Evolutionary conservation across 1,139 yeast genomes (phyloP), one percentile per base, ranked within the genome.

Genomic region (Kurtzmaniella quercitrusa): DNA sequence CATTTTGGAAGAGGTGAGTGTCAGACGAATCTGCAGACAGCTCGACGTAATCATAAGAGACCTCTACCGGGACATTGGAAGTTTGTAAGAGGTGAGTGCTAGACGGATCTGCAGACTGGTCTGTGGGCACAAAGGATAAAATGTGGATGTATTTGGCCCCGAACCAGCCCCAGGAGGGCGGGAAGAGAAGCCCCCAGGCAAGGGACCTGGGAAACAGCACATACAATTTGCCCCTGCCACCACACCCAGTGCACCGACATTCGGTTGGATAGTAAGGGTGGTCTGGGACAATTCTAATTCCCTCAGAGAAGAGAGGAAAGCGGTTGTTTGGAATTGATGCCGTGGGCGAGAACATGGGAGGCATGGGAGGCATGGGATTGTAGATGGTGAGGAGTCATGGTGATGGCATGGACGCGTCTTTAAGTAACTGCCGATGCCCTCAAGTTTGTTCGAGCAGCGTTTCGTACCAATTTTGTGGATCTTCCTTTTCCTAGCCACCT

Each of bases 151-250:
- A 21, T 21, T 8, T 21, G 23, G 23, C 23, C 8, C 23, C 23
- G 23, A 21, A 4, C 37, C 37, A 43, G 1, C 57, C 2, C 68
- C 68, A 64, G 2, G 57, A 10, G 0, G 52, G 38, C 3, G 70
- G 70, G 21, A 56, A 45, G 2, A 57, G 2, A 0, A 56, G 12
- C 0, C 68, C 68, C 44, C 49, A 46, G 31, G 51, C 37, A 15
- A 61, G 40, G 3, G 47, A 44, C 1, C 33, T 34, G 27, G n/a
- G n/a, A 8, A 36, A 7, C 38, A 10, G 17, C 2, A 3, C 24
- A 18, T 14, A n/a, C 16, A 39, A 38, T 3, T 36, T 31, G 11
- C 29, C 38, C 29, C 41, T 50, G n/a, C 34, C 31, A 37, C 40
- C 42, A 43, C 64, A 60, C 4, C 53, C 39, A 5, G 39, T 46